Percentiles rank a stretch among this genome's conserved stretches.
phyloP scores from a whole-genome alignment of 1,284 basidiomycete species.

The Mycosarcoma mackinlayi region DNA sequence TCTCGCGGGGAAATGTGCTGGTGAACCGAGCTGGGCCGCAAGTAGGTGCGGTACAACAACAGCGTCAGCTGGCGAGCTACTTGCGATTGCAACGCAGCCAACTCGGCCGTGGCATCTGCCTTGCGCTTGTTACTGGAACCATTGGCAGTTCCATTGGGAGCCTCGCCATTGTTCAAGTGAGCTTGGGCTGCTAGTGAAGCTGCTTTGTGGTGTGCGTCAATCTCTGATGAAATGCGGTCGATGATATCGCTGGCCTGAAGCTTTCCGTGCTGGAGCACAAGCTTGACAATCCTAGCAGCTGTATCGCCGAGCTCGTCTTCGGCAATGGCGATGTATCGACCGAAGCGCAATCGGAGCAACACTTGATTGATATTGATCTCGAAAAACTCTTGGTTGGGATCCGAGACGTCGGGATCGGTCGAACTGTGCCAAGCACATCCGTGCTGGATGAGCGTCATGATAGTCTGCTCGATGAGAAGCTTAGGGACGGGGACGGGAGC shows the following conservation, averaged over 20 bases:
- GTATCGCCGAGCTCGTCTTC: constrained; percentile 75
- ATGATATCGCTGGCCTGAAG: constrained; percentile 80
- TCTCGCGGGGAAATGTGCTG: constrained; percentile 69
- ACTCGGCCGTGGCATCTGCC: constrained; percentile 20
- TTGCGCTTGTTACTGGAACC: constrained; percentile 41
- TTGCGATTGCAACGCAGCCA: constrained; percentile 7
- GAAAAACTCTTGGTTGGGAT: constrained; percentile 65
- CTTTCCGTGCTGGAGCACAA: constrained; percentile 84
- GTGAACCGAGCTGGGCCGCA: constrained; percentile 58
- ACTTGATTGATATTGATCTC: constrained; percentile 69
- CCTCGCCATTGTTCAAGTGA: constrained; percentile 8
- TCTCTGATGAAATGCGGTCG: constrained; percentile 69
- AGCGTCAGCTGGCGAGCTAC: constrained; percentile 30
- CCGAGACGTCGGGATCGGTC: constrained; percentile 37
- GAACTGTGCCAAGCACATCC: constrained; percentile 72
- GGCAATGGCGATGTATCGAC: constrained; percentile 80
- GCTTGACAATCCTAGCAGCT: constrained; percentile 70
- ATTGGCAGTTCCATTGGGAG: constrained; percentile 18
- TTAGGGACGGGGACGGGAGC: constrained; percentile 74
- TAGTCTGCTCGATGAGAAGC: constrained; percentile 77
- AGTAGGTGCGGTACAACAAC: constrained; percentile 55
- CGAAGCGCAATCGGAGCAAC: constrained; percentile 66
- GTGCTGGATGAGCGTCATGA: constrained; percentile 89
- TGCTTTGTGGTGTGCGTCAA: constrained; percentile 17
- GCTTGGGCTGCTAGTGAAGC: constrained; percentile 3